Base-by-base conservation (phyloP, 1,139 yeast genomes). In the Pichia sp. region DNA sequence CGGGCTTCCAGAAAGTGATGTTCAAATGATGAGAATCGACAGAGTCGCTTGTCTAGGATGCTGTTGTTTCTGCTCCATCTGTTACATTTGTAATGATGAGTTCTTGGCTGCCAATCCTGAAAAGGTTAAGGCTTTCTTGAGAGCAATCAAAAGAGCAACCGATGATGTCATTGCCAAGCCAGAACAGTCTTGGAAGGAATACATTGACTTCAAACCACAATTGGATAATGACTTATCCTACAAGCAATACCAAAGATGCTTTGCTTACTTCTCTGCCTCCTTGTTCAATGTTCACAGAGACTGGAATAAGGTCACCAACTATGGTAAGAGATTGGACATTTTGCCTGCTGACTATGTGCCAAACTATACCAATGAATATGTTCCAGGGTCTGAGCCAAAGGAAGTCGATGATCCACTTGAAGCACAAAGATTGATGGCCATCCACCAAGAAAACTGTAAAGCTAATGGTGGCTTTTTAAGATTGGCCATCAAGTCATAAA, bases 41-140 rank as follows among this genome's bases (percentile, higher is more conserved):
- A 73, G 75, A 61, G 72, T 80, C 63, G 84, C 84, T 45, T 80
- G 80, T 61, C 72, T 80, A 59, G 84, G 84, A 10, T 80, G 84
- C 66, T 80, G 84, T 65, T 80, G 84, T 62, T 80, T 80, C 77
- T 80, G 84, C 62, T 77, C 83, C 45, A 76, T 80, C 59, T 71
- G 79, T 65, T 79, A 78, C 73, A 80, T 80, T 63, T 75, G 75
- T 62, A 79, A 80, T 64, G 84, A 80, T 62, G 67, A 72, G 50
- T 80, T 79, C 62, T 72, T 80, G 64, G 72, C 70, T n/a, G 70
- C 67, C 50, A 76, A 80, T 66, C 79, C 79, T n/a, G 79, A 74
- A 45, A 76, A 77, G 66, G 75, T 79, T 53, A 68, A 60, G 49
- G 70, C 68, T 57, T 76, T 79, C 66, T 64, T 79, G 74, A 71